phyloP scores from a whole-genome alignment of 176 grass and related monocot species.

The Carex scoparia region DNA sequence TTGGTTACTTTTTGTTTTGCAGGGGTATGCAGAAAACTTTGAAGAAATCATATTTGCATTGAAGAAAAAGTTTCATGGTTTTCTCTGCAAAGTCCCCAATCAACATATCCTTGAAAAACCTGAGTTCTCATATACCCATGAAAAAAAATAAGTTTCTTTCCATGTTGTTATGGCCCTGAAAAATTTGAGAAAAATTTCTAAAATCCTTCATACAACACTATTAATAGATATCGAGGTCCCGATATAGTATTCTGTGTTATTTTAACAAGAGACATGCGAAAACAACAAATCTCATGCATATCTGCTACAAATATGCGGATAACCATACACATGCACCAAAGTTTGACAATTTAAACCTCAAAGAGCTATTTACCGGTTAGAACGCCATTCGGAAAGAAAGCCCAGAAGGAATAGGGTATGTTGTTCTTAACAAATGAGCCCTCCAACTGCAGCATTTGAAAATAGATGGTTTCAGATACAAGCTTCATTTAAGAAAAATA shows the following conservation, averaged over 20 bases:
- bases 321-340: background rate
- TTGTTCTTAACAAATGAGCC: slow-evolving; percentile 72
- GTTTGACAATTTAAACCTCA: background rate
- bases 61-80: too few relatives aligned
- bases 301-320: background rate
- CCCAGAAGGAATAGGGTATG: slow-evolving; percentile 82
- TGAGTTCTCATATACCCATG: too few relatives aligned
- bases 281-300: background rate
- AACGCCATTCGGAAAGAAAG: slow-evolving; percentile 67
- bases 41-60: too few relatives aligned
- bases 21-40: too few relatives aligned
- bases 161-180: background rate
- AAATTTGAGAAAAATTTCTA: background rate
- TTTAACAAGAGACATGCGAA: background rate
- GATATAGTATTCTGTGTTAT: background rate
- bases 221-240: background rate
- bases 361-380: slow-evolving; percentile 51
- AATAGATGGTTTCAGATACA: background rate
- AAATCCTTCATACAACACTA: background rate
- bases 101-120: too few relatives aligned
- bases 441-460: slow-evolving; percentile 58
- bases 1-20: too few relatives aligned
- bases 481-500: background rate
- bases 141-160: too few relatives aligned
- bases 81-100: too few relatives aligned